Percentiles rank a stretch among this genome's conserved stretches.
Evolutionary conservation across 495 filamentous ascomycete species (phyloP).

Genomic region (Bacidia rubella): DNA sequence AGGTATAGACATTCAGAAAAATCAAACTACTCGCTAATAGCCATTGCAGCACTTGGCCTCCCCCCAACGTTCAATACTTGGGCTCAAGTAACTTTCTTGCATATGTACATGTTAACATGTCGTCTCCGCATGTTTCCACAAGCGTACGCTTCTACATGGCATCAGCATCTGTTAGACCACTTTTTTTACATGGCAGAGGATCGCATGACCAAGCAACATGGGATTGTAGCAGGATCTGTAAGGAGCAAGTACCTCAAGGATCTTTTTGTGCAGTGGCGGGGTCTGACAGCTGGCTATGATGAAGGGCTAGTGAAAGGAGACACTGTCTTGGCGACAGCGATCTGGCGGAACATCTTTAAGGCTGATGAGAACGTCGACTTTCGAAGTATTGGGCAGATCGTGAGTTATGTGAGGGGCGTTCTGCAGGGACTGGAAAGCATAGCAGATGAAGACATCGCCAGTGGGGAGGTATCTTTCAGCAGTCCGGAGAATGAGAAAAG

Average conservation of each 20-base stretch:
- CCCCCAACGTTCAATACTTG: conserved; percentile 81
- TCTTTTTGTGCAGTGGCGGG: conserved; percentile 83
- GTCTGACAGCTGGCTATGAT: conserved; percentile 69
- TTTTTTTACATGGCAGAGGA: conserved; percentile 88
- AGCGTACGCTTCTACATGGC: conserved; percentile 46
- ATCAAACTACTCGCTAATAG: not conserved
- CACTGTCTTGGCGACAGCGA: conserved; percentile 68
- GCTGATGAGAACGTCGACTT: conserved; percentile 52
- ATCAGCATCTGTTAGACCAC: conserved; percentile 73
- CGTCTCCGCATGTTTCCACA: conserved; percentile 62
- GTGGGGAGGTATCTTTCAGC: conserved; percentile 25
- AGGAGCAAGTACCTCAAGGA: conserved; percentile 85
- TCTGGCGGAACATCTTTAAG: conserved; percentile 91
- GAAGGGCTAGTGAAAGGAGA: conserved; percentile 75
- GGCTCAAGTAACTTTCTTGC: conserved; percentile 89
- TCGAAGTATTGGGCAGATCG: conserved; percentile 54
- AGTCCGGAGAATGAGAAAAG: conserved; percentile 15
- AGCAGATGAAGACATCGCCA: conserved; percentile 39
- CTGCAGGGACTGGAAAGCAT: conserved; percentile 49
- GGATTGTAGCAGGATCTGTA: conserved; percentile 45
- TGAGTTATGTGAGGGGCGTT: conserved; percentile 62
- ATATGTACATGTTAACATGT: conserved; percentile 89
- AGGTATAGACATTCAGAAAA: conserved; percentile 18
- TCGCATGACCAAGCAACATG: conserved; percentile 64
- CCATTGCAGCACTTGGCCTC: conserved; percentile 40